phyloP scores from a whole-genome alignment of 768 basidiomycete genomes.

The Crepidotus variabilis region DNA sequence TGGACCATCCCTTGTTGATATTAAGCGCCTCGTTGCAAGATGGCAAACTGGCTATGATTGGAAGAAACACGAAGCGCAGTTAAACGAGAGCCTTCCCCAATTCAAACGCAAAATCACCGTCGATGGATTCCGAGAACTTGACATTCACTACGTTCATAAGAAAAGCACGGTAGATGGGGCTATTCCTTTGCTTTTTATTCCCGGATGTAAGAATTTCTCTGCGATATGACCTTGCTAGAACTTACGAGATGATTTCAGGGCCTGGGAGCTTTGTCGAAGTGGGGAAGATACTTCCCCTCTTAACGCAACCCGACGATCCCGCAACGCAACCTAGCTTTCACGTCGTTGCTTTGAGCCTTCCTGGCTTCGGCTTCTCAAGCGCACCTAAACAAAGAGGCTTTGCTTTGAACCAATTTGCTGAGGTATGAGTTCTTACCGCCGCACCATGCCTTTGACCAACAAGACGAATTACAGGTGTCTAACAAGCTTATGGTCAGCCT shows the following conservation, averaged over 20 bases:
- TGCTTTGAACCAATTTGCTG: conserved; percentile 38
- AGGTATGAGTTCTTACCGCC: conserved; percentile 30
- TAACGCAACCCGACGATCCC: conserved; percentile 34
- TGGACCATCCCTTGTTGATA: conserved; percentile 47
- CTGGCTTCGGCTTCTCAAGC: conserved; percentile 61
- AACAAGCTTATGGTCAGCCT: conserved; percentile 47
- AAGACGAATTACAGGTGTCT: conserved; percentile 36
- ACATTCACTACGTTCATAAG: conserved; percentile 58
- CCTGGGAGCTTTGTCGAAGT: conserved; percentile 59
- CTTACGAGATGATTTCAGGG: conserved; percentile 14
- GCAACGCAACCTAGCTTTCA: conserved; percentile 49
- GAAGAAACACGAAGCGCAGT: conserved; percentile 43
- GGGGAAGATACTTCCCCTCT: conserved; percentile 50
- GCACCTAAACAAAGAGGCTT: conserved; percentile 54
- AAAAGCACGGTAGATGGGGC: conserved; percentile 40
- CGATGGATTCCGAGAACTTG: conserved; percentile 37
- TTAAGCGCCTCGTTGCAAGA: conserved; percentile 41
- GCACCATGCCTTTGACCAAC: neutral
- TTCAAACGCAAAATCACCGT: conserved; percentile 50
- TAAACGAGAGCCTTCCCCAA: conserved; percentile 52
- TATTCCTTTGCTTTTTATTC: conserved; percentile 57
- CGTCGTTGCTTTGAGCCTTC: conserved; percentile 55
- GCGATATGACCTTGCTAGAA: too few species aligned
- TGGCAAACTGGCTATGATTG: conserved; percentile 60
- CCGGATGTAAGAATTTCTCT: conserved; percentile 38